These are phyloP conservation scores for Enterospora canceri DNA, from an alignment of 371 early-diverging fungal genomes.

Conservation along the genomic window DNA sequence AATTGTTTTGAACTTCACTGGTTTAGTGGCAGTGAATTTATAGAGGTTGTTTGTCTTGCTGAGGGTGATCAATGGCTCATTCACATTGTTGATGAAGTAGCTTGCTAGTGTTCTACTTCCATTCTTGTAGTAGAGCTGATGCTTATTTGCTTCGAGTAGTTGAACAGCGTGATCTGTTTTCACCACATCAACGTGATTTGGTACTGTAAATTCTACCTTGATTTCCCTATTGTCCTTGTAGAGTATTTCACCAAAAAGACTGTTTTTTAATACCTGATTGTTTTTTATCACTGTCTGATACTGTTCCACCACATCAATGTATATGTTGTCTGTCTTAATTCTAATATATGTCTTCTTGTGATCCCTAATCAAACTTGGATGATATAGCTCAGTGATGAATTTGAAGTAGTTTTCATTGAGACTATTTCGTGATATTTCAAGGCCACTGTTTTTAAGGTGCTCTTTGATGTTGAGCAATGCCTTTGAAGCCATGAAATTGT, in stretches of 20 bases:
- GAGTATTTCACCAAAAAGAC: background rate
- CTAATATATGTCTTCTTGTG: background rate
- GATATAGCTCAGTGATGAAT: background rate
- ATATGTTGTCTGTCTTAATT: background rate
- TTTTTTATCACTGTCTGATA: background rate
- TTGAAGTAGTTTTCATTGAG: background rate
- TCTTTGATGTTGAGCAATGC: background rate
- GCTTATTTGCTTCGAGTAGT: background rate
- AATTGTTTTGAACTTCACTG: background rate
- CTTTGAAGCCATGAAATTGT: background rate
- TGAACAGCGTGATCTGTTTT: background rate
- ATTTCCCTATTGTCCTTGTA: background rate
- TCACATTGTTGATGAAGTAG: background rate
- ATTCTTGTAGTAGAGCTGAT: background rate
- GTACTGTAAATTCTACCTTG: background rate
- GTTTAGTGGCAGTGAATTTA: background rate
- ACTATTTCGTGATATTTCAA: background rate
- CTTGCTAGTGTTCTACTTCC: background rate
- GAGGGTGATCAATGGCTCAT: background rate
- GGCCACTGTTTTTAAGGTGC: background rate
- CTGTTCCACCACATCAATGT: background rate
- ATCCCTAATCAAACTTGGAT: background rate
- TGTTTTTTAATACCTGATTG: background rate
- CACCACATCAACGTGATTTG: background rate
- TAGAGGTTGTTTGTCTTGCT: background rate